Base-by-base conservation (phyloP, 352 stramenopile genomes). In the Elongisporangium prolatum region DNA sequence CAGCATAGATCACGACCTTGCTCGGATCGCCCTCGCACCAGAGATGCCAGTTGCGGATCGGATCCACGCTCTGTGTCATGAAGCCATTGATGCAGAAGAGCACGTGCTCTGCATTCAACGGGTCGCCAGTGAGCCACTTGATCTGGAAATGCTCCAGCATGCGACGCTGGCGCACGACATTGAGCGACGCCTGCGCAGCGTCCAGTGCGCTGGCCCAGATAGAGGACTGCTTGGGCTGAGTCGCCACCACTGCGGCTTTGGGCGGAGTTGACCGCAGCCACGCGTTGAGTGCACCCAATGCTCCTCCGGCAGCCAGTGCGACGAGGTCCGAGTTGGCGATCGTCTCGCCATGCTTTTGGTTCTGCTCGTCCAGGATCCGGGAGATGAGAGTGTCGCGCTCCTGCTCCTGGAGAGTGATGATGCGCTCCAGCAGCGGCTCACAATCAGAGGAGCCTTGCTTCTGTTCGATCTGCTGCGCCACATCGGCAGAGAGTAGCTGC, bases 61-160 rank as follows among this genome's bases (percentile, higher is more conserved):
- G 81, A 54, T 91, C 83, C 20, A 77, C 69, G 52, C 78, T 75
- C 34, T 93, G 81, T 22, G 85, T 93, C 85, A 95, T 95, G 61
- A 95, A 95, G 17, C 85, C 85, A 54, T 92, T 95, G 63, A 95
- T 78, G 55, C 83, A 91, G 48, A 95, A 69, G 59, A 92, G 53
- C 18, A 93, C 71, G 58, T 89, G 81, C 21, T 74, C 72, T 48
- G 72, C 75, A 14, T 57, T 71, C 24, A 68, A 59, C 53, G 83
- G 71, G 54, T 92, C 75, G n/a, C 85, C 85, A 49, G 76, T 81
- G 38, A 91, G 38, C 40, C 88, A 67, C 57, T 84, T 68, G 24
- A 95, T 68, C 47, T 77, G 57, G 50, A 95, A 53, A 51, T 91
- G 80, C 52, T 89, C 81, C 48, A 95, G 68, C 22, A 77, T 60